Base-by-base conservation (phyloP, 768 basidiomycete species). In the Russula sp. region DNA sequence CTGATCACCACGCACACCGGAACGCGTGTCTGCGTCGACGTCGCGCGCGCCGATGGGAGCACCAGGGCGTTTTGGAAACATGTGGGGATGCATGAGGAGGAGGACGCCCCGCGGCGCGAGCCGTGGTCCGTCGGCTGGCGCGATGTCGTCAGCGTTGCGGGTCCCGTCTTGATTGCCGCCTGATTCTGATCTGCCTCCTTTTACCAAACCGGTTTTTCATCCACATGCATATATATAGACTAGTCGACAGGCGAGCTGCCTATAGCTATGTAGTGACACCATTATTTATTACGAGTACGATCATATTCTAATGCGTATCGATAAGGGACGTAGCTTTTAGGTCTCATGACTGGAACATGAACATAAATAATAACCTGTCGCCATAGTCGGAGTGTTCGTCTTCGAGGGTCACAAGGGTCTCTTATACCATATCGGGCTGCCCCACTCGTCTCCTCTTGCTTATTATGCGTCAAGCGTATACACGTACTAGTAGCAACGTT, bases 41-140 rank as follows among this genome's bases (percentile, higher is more conserved):
- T 64, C 20, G 39, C 40, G 9, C 63, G 63, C 14, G 13, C 58
- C 1, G 63, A 64, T 14, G 40, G 40, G 1, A 45, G 6, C 16
- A 40, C 58, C 0, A 58, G 58, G 27, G 63, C 53, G 7, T 64
- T 64, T 13, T 64, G 63, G 63, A 50, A 44, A 11, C 63, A 64
- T 39, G 58, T 60, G 8, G 63, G 63, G 1, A 44, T 64, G 58
- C 40, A 40, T 16, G 63, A 64, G 54, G 48, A 64, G 63, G 59
- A 61, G 34, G 44, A 7, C 1, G 10, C 44, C 4, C n/a, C 57
- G 8, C 62, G n/a, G 4, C 58, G 27, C 3, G 63, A 60, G 44
- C 34, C 63, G 32, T 64, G 63, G 63, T n/a, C 37, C 40, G 34
- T 39, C 2, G 63, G 63, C 6, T 64, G 63, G 63, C 63, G 63